phyloP scores from a whole-genome alignment of 169 alveolate genomes.

The Miamiensis avidus region DNA sequence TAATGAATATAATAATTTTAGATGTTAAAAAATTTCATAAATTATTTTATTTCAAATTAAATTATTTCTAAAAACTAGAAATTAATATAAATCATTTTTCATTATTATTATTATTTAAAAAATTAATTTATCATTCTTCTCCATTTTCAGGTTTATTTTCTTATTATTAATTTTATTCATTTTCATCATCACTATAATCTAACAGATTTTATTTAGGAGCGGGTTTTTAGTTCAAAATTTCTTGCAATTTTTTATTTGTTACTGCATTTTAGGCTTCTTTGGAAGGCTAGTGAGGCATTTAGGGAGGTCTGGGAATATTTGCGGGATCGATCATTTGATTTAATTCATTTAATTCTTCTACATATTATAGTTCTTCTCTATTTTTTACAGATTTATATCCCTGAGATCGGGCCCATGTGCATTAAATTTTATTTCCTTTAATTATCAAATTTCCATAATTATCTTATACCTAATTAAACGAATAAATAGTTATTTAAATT shows the following conservation, averaged over 20 bases:
- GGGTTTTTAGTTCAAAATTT: background rate
- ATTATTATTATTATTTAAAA: no score
- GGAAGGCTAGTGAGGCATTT: background rate
- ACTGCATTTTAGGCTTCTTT: background rate
- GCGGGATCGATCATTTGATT: background rate
- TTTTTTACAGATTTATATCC: background rate
- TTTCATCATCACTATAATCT: background rate
- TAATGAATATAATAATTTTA: no score
- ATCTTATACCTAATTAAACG: constrained; percentile 19
- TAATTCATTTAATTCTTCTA: background rate
- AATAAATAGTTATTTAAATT: no score
- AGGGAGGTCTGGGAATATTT: background rate
- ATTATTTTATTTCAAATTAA: no score
- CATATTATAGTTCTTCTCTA: background rate
- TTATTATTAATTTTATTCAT: no score
- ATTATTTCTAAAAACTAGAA: no score
- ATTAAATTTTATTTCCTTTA: constrained; percentile 49
- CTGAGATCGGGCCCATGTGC: constrained; percentile 68
- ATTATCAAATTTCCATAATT: constrained; percentile 45
- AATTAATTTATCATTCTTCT: background rate
- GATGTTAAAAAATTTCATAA: no score
- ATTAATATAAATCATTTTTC: no score
- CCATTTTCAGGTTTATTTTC: background rate
- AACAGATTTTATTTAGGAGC: background rate
- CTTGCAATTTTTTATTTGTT: background rate